These are phyloP conservation scores for Rhodamnia argentea DNA, from an alignment of 345 rosid species.

Conservation along the genomic window DNA sequence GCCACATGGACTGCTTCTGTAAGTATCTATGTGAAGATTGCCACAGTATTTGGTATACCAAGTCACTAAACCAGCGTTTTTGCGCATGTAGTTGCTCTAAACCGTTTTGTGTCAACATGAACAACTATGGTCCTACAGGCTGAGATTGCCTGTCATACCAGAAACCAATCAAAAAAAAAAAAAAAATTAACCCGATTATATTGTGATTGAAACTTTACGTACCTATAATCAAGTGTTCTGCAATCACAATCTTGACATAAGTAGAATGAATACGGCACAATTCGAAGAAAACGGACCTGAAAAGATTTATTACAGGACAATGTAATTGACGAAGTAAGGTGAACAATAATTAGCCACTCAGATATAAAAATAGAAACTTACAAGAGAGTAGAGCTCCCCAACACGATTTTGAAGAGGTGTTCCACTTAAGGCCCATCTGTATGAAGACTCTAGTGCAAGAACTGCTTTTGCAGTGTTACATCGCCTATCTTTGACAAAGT, in stretches of 20 bases:
- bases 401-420: constrained; percentile 99
- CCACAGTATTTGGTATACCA: neutral
- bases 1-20: neutral
- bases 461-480: constrained; percentile 88
- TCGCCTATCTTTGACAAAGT: constrained; percentile 82
- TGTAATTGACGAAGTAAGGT: constrained; percentile 7
- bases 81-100: neutral
- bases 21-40: neutral
- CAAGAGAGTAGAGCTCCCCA: constrained; percentile 95
- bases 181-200: neutral
- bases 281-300: constrained; percentile 89
- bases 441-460: constrained; percentile 71
- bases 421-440: constrained; percentile 95
- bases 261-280: constrained; percentile 86
- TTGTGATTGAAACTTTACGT: constrained; percentile 3
- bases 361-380: constrained; percentile 19
- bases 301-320: constrained; percentile 4
- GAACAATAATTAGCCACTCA: neutral
- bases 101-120: neutral
- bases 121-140: neutral
- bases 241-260: constrained; percentile 95
- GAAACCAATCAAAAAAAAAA: neutral
- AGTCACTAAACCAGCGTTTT: neutral
- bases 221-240: constrained; percentile 79
- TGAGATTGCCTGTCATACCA: neutral